Base-by-base conservation (phyloP, 192 early-diverging fungal genomes). In the Coemansia sp. region DNA sequence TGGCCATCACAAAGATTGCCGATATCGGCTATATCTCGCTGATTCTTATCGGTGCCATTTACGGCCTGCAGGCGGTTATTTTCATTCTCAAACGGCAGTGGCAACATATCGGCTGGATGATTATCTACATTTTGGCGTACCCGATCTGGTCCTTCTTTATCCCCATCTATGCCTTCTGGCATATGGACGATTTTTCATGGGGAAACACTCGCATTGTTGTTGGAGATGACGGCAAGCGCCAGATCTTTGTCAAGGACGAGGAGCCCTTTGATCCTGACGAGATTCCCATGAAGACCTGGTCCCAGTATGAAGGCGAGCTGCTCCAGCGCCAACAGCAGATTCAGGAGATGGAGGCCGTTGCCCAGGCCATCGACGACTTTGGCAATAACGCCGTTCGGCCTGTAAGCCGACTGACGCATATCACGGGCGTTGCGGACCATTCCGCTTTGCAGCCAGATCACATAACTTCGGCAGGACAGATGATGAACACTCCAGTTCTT, bases 111-210 rank as follows among this genome's bases (percentile, higher is more conserved):
- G 88, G 88, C 2, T 88, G 88, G 88, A 90, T 90, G 88, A 62
- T 87, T 35, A 87, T 90, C 42, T 97, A 97, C 68, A 80, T 97
- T 13, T 65, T 95, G 1, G 91, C 90, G 6, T 89, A 93, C 41
- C 94, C 96, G 8, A 65, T 97, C n/a, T 98, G 91, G 64, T 90
- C 87, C 12, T 91, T 92, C 59, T 88, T 90, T 65, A 85, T 97
- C 41, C 95, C 95, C 0, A 61, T 97, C 38, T 98, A 98, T 62
- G 83, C 94, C 1, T 96, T 98, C 85, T 95, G 93, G 94, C 93
- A 97, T 78, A 93, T 95, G 83, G 94, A 97, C 60, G 94, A 97
- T 63, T 98, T 98, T 65, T 91, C 90, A 3, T 98, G 96, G 96
- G 96, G 96, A 63, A 94, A 96, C 68, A 98, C 95, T 20, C 88